These are phyloP conservation scores for Colletotrichum simmondsii DNA, from an alignment of 2,329 filamentous ascomycete species.

Conservation along the genomic window DNA sequence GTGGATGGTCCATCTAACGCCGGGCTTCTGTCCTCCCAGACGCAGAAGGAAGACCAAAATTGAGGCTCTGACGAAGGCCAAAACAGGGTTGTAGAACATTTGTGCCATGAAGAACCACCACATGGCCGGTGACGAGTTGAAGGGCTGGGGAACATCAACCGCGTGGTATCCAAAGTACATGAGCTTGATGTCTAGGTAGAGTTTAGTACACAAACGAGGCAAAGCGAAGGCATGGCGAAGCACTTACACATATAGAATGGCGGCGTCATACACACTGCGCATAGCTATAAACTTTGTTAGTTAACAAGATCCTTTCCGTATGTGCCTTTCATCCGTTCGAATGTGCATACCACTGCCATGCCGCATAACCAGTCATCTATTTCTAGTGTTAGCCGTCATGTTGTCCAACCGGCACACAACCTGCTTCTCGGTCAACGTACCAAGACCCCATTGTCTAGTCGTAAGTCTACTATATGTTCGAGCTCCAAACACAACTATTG, in stretches of 20 bases:
- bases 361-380: conserved; percentile 42
- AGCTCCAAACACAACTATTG: conserved; percentile 41
- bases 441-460: conserved; percentile 41
- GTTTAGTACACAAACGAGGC: background rate
- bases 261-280: conserved; percentile 35
- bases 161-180: conserved; percentile 43
- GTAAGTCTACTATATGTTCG: conserved; percentile 39
- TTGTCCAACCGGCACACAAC: background rate
- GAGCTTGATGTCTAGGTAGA: conserved; percentile 38
- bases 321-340: background rate
- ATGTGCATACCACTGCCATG: conserved; percentile 36
- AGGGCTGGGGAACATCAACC: conserved; percentile 8
- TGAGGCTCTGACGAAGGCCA: conserved; percentile 57
- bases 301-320: background rate
- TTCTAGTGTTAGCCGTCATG: background rate
- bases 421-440: conserved; percentile 30
- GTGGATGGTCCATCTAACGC: conserved; percentile 44
- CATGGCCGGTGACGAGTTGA: conserved; percentile 37
- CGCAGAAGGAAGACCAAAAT: conserved; percentile 58
- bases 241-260: conserved; percentile 42
- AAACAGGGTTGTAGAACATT: conserved; percentile 56
- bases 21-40: conserved; percentile 49
- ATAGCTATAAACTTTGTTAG: conserved; percentile 26
- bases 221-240: background rate
- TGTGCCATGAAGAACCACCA: conserved; percentile 48